Conservation (phyloP, 2,329 filamentous ascomycete species). For the Epichloe sp. region DNA sequence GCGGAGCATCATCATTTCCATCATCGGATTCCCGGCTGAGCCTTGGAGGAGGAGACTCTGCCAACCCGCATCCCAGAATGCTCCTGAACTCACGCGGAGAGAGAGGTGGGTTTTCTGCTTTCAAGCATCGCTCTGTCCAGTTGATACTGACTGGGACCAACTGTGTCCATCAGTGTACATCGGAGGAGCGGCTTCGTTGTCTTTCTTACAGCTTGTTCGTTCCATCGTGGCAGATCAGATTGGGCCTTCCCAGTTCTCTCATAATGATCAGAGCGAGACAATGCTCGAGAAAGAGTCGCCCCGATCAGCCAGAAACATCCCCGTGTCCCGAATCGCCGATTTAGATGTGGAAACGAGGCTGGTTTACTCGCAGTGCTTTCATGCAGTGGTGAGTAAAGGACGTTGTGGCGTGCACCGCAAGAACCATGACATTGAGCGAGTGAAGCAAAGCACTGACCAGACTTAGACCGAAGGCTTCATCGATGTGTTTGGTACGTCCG, state of each 20-base stretch:
- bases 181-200: slow-evolving; percentile 38
- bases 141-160: slow-evolving; percentile 1
- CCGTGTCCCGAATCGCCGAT: slow-evolving; percentile 1
- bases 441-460: slow-evolving; percentile 3
- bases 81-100: slow-evolving; percentile 39
- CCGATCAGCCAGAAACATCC: slow-evolving; percentile 1
- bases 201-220: slow-evolving; percentile 41
- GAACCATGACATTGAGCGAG: neutral
- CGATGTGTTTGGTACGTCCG: slow-evolving; percentile 17
- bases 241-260: slow-evolving; percentile 40
- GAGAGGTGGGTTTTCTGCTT: slow-evolving; percentile 23
- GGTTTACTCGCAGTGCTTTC: slow-evolving; percentile 8
- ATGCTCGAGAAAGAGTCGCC: slow-evolving; percentile 36
- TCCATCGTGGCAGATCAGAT: slow-evolving; percentile 34
- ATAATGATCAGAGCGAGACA: slow-evolving; percentile 34
- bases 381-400: slow-evolving; percentile 9
- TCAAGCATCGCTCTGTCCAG: too few species aligned
- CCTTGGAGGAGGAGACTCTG: slow-evolving; percentile 6
- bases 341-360: slow-evolving; percentile 10
- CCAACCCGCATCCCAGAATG: slow-evolving; percentile 25
- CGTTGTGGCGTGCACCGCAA: neutral
- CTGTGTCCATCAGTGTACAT: slow-evolving; percentile 26
- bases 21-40: slow-evolving; percentile 18
- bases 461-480: slow-evolving; percentile 20
- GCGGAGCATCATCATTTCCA: slow-evolving; percentile 5